Base-by-base conservation (phyloP, 129 eudicot species). In the Silybum marianum region DNA sequence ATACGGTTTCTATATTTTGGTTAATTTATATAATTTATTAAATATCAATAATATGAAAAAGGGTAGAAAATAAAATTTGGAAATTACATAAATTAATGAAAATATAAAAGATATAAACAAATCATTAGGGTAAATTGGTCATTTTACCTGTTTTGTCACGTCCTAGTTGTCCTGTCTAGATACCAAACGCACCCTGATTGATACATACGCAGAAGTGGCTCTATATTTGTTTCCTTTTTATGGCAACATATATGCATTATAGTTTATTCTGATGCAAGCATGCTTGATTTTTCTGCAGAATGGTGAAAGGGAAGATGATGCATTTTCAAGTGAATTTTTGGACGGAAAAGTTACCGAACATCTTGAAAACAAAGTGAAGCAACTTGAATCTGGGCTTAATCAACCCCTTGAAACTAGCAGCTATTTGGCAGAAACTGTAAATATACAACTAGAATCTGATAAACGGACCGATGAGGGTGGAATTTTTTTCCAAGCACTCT, bases 401-500 rank as follows among this genome's bases (percentile, higher is more conserved):
- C 70, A 79, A 65, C 62, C 78, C 73, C 80, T 76, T 72, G 89
- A 80, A 74, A 73, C 69, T 83, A 54, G 84, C 66, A 83, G 69
- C 76, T 67, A n/a, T 40, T 77, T 69, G 84, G 87, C 76, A 79
- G 82, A 80, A 71, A 80, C 74, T 75, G 82, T 60, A 83, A 30
- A 74, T 74, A 82, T 42, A 66, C 58, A 68, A 71, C 48, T 62
- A 62, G 83, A 79, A 66, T 73, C 80, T 60, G 48, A 30, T 77
- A 39, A 7, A n/a, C 28, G n/a, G 77, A 78, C 83, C 51, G 19
- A 28, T 30, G 85, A 79, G 84, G 85, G 87, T 80, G 87, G 76
- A 71, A 46, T 7, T 48, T 85, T 90, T 87, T 80, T 85, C 69
- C 65, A 39, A 80, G 48, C 89, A 83, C 76, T 80, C 87, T 80